Evolutionary conservation across 208 protist genomes (phyloP).

Genomic region (Acanthamoeba rhysodes): DNA sequence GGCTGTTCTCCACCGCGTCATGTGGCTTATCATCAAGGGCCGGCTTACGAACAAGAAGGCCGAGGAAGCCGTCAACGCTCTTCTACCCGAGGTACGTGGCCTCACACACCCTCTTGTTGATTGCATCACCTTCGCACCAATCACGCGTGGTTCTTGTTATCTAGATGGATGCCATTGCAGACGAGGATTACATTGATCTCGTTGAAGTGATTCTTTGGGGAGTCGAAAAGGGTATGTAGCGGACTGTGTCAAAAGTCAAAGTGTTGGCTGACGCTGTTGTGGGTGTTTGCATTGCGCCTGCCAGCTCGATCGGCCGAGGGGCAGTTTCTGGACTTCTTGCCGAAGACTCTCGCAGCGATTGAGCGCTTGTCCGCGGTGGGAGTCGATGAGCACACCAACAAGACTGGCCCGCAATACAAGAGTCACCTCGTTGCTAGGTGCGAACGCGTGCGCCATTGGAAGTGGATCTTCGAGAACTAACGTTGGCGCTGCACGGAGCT

Average conservation of each 20-base stretch:
- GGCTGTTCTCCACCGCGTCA: neutral
- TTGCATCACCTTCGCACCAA: too few species aligned
- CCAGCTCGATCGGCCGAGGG: conserved; percentile 55
- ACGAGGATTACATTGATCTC: conserved; percentile 64
- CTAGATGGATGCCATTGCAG: conserved; percentile 51
- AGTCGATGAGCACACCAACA: conserved; percentile 63
- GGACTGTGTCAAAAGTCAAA: neutral
- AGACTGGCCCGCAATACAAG: conserved; percentile 57
- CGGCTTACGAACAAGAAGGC: conserved; percentile 49
- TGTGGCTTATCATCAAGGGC: conserved; percentile 71
- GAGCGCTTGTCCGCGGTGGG: conserved; percentile 33
- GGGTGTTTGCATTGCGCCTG: neutral
- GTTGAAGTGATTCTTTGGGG: conserved; percentile 54
- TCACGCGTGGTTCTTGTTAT: neutral
- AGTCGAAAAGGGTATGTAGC: conserved; percentile 18
- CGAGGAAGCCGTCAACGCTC: conserved; percentile 42
- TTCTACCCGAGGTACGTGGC: conserved; percentile 2
- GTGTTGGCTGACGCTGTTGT: neutral
- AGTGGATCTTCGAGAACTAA: neutral
- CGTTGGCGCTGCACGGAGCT: fast-evolving
- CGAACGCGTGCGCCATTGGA: neutral
- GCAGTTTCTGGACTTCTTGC: conserved; percentile 57
- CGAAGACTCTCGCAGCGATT: conserved; percentile 64
- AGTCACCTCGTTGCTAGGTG: conserved; percentile 44
- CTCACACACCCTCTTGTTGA: neutral